phyloP scores from a whole-genome alignment of 2,329 filamentous ascomycete species.

The Camillea tinctor region DNA sequence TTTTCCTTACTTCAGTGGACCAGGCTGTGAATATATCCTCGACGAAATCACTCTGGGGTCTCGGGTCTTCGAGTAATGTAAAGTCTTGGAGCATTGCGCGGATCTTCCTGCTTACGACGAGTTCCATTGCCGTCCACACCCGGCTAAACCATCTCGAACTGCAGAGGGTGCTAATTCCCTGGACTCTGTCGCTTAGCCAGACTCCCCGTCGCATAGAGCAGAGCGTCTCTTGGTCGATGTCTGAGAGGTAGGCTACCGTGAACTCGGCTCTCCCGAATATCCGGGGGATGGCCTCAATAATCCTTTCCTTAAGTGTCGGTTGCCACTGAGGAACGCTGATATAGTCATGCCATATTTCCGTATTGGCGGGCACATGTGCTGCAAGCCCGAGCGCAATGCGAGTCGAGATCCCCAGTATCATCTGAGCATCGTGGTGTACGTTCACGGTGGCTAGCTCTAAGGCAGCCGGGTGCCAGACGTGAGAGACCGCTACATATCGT shows the following conservation, averaged over 20 bases:
- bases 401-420: not conserved
- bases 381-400: not conserved
- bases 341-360: constrained; percentile 22
- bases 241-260: constrained; percentile 6
- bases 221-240: not conserved
- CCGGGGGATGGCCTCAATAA: constrained; percentile 7
- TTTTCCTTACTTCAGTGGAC: not conserved
- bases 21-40: constrained; percentile 1
- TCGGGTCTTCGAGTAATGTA: not conserved
- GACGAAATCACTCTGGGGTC: not conserved
- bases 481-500: not conserved
- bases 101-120: constrained; percentile 10
- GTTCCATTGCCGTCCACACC: constrained; percentile 21
- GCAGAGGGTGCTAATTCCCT: constrained; percentile 12
- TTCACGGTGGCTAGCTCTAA: not conserved
- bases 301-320: constrained; percentile 1
- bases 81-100: constrained; percentile 12
- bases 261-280: constrained; percentile 7
- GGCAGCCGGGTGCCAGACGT: not conserved
- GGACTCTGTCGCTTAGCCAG: constrained; percentile 1
- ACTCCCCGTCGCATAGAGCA: not conserved
- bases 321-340: constrained; percentile 19
- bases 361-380: not conserved
- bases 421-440: not conserved
- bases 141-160: constrained; percentile 19